A percentile compares a stretch with the other conserved stretches of the same genome.
Conservation (phyloP, 2,329 filamentous ascomycete species). For the Ilyonectria robusta region DNA sequence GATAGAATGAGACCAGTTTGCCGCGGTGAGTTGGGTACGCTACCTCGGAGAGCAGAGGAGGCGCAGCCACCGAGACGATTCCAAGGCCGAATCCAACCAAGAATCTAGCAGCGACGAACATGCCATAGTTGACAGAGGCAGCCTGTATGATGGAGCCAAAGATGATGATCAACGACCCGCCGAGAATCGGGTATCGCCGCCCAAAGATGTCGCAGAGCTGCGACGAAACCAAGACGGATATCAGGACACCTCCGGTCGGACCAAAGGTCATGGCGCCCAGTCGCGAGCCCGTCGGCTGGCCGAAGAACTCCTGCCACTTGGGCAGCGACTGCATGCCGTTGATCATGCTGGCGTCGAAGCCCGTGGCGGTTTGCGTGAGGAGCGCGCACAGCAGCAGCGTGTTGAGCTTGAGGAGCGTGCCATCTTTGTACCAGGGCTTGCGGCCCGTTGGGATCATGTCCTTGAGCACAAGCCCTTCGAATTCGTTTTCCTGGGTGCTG, state of each 20-base stretch:
- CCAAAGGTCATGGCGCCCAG: conserved; percentile 51
- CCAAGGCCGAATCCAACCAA: conserved; percentile 60
- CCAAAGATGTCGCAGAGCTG: conserved; percentile 49
- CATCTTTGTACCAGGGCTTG: conserved; percentile 42
- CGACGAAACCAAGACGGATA: conserved; percentile 44
- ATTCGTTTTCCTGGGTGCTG: conserved; percentile 33
- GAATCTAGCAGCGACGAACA: conserved; percentile 54
- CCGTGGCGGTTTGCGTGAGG: conserved; percentile 50
- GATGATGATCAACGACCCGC: conserved; percentile 48
- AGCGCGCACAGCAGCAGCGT: conserved; percentile 50
- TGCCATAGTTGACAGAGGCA: conserved; percentile 49
- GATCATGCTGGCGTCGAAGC: conserved; percentile 53
- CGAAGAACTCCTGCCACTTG: conserved; percentile 50
- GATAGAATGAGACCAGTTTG: conserved; percentile 49
- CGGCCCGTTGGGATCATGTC: conserved; percentile 42
- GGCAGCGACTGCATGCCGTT: conserved; percentile 53
- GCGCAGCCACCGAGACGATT: conserved; percentile 48
- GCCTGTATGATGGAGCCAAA: conserved; percentile 48
- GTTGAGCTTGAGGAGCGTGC: conserved; percentile 50
- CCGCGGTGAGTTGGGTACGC: conserved; percentile 55
- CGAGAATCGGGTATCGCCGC: conserved; percentile 45
- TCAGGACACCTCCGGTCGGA: conserved; percentile 42
- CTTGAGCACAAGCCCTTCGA: conserved; percentile 43
- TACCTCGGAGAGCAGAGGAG: conserved; percentile 54
- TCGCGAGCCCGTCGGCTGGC: conserved; percentile 45